phyloP scores from a whole-genome alignment of 768 basidiomycete species.

The Neoboletus brunneissimus region DNA sequence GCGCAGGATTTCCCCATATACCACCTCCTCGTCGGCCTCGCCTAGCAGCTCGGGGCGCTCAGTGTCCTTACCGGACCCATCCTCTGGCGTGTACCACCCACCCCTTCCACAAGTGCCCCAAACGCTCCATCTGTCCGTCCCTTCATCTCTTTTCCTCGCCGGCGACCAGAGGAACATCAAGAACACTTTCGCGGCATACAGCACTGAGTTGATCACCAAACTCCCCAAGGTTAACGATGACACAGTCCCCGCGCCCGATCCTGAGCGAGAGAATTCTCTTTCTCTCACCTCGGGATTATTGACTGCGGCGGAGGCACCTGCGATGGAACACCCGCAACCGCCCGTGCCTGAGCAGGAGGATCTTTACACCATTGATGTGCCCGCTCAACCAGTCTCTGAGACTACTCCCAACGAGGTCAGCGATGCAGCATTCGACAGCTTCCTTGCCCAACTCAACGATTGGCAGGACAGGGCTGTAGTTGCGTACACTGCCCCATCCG shows the following conservation, averaged over 20 bases:
- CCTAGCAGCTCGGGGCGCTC: not conserved
- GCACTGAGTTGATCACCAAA: not conserved
- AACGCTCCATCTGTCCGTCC: not conserved
- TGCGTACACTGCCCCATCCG: not conserved
- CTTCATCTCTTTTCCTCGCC: not conserved
- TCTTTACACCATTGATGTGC: not conserved
- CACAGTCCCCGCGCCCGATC: not conserved
- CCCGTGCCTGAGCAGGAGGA: not conserved
- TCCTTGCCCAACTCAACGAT: not conserved
- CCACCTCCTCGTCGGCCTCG: not conserved
- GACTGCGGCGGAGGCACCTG: no score
- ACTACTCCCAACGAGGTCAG: not conserved
- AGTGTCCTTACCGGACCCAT: not conserved
- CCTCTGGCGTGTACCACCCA: not conserved
- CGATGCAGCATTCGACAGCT: not conserved
- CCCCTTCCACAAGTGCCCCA: not conserved
- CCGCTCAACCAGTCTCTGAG: not conserved
- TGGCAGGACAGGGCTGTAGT: not conserved
- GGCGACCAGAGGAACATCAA: not conserved
- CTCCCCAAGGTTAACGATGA: not conserved
- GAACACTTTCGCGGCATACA: not conserved
- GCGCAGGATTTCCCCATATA: constrained; percentile 6
- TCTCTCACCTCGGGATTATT: not conserved
- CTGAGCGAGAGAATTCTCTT: not conserved
- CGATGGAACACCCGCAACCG: not conserved